phyloP scores from a whole-genome alignment of 202 grass and related monocot species.

The Schoenoplectus tabernaemontani region DNA sequence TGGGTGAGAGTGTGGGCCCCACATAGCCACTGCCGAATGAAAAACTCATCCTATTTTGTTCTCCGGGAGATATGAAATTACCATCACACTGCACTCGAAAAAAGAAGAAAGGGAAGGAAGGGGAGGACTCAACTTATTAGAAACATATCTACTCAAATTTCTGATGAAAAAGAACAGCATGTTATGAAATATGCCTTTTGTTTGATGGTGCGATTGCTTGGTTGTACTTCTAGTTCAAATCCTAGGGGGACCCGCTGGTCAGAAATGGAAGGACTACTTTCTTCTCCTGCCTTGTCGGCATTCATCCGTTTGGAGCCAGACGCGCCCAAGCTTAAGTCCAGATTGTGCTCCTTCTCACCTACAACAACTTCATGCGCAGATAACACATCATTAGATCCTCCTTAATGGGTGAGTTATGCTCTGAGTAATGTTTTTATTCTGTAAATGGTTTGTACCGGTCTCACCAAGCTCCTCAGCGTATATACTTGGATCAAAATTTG shows the following conservation, averaged over 20 bases:
- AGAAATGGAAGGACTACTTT: slow-evolving; percentile 26
- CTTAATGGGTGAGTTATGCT: neutral
- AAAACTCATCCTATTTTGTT: slow-evolving; percentile 13
- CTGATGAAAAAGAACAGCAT: neutral
- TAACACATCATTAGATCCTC: neutral
- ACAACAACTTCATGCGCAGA: slow-evolving; percentile 12
- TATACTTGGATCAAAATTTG: slow-evolving; percentile 67
- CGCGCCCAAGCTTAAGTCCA: slow-evolving; percentile 65
- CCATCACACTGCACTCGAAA: slow-evolving; percentile 37
- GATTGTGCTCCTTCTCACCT: slow-evolving; percentile 46
- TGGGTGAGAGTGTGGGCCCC: neutral
- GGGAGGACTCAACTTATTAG: slow-evolving; percentile 1
- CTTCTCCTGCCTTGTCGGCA: slow-evolving; percentile 29
- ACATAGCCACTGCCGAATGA: slow-evolving; percentile 11
- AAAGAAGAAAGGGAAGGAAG: slow-evolving; percentile 2
- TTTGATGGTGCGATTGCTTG: slow-evolving; percentile 39
- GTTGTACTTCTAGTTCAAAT: slow-evolving; percentile 57
- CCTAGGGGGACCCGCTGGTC: slow-evolving; percentile 52
- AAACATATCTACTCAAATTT: neutral
- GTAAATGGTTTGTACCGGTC: slow-evolving; percentile 3
- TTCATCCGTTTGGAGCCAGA: slow-evolving; percentile 54
- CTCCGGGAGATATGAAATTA: slow-evolving; percentile 37
- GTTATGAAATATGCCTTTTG: slow-evolving; percentile 40
- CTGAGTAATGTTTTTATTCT: too few relatives aligned
- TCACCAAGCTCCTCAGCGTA: slow-evolving; percentile 64